These are phyloP conservation scores for Aspergillus wentii DNA, from an alignment of 495 filamentous ascomycete species.

Conservation along the genomic window DNA sequence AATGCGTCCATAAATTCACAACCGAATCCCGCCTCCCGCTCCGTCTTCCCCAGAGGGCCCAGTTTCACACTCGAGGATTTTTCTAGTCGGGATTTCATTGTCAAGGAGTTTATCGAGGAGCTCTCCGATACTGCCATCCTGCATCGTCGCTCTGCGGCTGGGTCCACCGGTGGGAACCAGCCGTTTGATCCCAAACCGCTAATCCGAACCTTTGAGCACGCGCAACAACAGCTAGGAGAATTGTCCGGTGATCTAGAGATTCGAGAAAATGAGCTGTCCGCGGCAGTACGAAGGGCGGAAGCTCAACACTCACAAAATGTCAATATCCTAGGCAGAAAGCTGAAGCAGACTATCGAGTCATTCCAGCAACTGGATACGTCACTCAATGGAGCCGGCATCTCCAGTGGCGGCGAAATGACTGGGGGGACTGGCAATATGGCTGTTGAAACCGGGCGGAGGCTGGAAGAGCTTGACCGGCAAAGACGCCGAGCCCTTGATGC, in stretches of 20 bases:
- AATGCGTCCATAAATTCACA: conserved; percentile 32
- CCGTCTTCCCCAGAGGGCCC: conserved; percentile 72
- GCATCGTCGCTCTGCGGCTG: conserved; percentile 60
- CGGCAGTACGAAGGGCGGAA: conserved; percentile 85
- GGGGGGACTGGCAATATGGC: conserved; percentile 76
- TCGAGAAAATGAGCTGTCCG: conserved; percentile 83
- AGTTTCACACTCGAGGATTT: conserved; percentile 85
- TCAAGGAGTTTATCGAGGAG: conserved; percentile 92
- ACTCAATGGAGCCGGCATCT: conserved; percentile 48
- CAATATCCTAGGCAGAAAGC: conserved; percentile 75
- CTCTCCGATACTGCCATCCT: conserved; percentile 83
- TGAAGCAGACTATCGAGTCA: conserved; percentile 83
- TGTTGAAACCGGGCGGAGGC: conserved; percentile 87
- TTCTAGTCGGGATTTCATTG: conserved; percentile 85
- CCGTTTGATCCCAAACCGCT: conserved; percentile 96
- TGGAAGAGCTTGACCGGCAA: conserved; percentile 93
- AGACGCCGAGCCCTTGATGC: conserved; percentile 85
- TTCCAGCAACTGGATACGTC: conserved; percentile 86
- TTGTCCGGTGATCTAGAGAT: conserved; percentile 82
- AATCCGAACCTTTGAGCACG: conserved; percentile 91
- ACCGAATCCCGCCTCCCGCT: conserved; percentile 40
- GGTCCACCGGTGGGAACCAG: conserved; percentile 48
- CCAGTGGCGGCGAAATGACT: conserved; percentile 41
- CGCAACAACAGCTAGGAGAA: conserved; percentile 69
- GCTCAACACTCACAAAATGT: conserved; percentile 86